These are phyloP conservation scores for Hypericum perforatum DNA, from an alignment of 345 rosid species.

Conservation along the genomic window DNA sequence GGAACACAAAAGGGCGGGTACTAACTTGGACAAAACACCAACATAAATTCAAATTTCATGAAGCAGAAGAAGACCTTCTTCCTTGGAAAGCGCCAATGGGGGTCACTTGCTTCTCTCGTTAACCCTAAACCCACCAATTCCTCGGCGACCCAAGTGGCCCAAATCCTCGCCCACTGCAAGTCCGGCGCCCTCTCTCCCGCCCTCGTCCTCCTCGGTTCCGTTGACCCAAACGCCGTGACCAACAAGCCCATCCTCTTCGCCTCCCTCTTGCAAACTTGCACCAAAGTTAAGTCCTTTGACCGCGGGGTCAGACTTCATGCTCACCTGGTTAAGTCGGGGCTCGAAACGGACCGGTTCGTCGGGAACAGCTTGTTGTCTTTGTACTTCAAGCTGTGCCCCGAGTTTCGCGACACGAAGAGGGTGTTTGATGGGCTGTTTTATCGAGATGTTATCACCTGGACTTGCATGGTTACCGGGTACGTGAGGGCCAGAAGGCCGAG, in stretches of 20 bases:
- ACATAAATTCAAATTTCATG: no score
- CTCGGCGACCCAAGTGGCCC: constrained; percentile 18
- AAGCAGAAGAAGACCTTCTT: constrained; percentile 35
- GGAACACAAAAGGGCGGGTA: no score
- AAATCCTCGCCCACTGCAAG: constrained; percentile 46
- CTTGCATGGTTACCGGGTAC: constrained; percentile 75
- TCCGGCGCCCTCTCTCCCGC: constrained; percentile 45
- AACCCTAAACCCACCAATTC: constrained; percentile 8
- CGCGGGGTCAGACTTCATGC: constrained; percentile 75
- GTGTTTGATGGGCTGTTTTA: constrained; percentile 50
- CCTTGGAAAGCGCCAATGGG: constrained; percentile 27
- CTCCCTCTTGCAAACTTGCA: constrained; percentile 61
- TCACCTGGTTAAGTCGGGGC: constrained; percentile 65
- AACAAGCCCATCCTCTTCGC: constrained; percentile 54
- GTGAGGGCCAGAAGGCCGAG: constrained; percentile 34
- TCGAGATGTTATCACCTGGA: constrained; percentile 78
- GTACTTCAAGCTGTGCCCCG: constrained; percentile 57
- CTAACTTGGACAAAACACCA: no score
- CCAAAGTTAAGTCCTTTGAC: constrained; percentile 36
- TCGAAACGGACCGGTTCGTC: constrained; percentile 55
- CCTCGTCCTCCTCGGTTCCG: constrained; percentile 41
- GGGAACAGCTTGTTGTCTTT: constrained; percentile 79
- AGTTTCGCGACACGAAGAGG: constrained; percentile 47
- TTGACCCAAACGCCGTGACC: constrained; percentile 16
- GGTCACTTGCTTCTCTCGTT: constrained; percentile 21